Conservation (phyloP, 768 basidiomycete species). For the Rhodosporidiobolus odoratus region DNA sequence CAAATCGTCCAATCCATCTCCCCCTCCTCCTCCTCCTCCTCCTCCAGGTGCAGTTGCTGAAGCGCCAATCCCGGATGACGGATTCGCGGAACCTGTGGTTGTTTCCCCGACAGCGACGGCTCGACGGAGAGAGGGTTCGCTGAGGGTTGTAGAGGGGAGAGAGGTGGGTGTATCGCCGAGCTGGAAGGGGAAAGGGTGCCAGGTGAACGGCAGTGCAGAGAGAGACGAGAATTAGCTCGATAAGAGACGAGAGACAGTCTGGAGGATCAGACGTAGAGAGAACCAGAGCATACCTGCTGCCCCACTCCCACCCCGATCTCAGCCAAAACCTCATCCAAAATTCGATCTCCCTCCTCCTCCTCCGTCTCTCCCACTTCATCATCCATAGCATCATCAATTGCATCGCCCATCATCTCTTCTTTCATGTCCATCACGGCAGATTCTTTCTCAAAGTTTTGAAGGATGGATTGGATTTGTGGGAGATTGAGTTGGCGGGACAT, state of each 20-base stretch:
- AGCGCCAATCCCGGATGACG: slow-evolving; percentile 42
- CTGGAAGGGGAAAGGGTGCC: not conserved
- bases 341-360: slow-evolving; percentile 94
- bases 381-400: slow-evolving; percentile 88
- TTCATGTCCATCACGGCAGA: slow-evolving; percentile 99
- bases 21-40: slow-evolving; percentile 42
- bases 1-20: slow-evolving; percentile 81
- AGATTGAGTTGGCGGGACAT: slow-evolving; percentile 97
- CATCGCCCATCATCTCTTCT: slow-evolving; percentile 99
- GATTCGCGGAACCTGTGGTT: not conserved
- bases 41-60: slow-evolving; percentile 48
- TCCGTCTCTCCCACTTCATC: slow-evolving; percentile 76
- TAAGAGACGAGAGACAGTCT: not conserved
- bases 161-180: slow-evolving; percentile 42
- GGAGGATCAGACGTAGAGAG: not conserved
- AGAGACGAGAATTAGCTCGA: not conserved
- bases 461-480: slow-evolving; percentile 87
- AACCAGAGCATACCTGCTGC: slow-evolving; percentile 55
- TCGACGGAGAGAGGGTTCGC: slow-evolving; percentile 56
- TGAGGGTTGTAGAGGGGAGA: slow-evolving; percentile 44
- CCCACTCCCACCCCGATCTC: slow-evolving; percentile 90
- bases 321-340: slow-evolving; percentile 89
- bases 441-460: slow-evolving; percentile 97
- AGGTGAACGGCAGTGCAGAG: not conserved
- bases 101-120: slow-evolving; percentile 80